phyloP scores from a whole-genome alignment of 768 basidiomycete species.

The Trametes maxima region DNA sequence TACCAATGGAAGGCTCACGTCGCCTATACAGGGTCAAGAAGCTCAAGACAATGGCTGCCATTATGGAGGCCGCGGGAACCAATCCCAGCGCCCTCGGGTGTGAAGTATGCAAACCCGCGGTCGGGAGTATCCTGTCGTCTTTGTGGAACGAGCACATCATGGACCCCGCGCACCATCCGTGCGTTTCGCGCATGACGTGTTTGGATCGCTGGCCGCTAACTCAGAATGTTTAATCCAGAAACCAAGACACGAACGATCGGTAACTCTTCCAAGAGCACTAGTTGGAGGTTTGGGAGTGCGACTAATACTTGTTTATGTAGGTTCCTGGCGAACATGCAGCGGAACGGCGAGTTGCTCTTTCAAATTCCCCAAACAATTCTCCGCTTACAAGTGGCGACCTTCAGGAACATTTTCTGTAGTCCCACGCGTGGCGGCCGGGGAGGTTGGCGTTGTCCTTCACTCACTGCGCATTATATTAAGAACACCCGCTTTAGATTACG shows the following conservation, averaged over 20 bases:
- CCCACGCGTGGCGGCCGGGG: slow-evolving; percentile 71
- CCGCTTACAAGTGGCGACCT: not conserved
- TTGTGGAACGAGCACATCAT: slow-evolving; percentile 68
- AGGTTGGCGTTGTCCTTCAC: slow-evolving; percentile 37
- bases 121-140: slow-evolving; percentile 54
- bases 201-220: not conserved
- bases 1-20: not conserved
- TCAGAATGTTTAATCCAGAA: slow-evolving; percentile 27
- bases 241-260: slow-evolving; percentile 72
- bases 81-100: slow-evolving; percentile 59
- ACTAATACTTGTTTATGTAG: slow-evolving; percentile 55
- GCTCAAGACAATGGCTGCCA: slow-evolving; percentile 53
- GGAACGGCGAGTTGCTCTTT: slow-evolving; percentile 45
- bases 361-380: not conserved
- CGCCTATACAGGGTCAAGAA: slow-evolving; percentile 52
- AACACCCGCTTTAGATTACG: slow-evolving; percentile 41
- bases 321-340: slow-evolving; percentile 72
- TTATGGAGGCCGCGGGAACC: slow-evolving; percentile 54
- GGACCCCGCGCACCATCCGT: slow-evolving; percentile 59
- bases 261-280: not conserved
- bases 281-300: slow-evolving; percentile 61
- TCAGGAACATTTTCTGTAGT: slow-evolving; percentile 68
- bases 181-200: slow-evolving; percentile 1
- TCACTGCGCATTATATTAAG: too few relatives aligned
- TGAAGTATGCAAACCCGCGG: slow-evolving; percentile 72